phyloP scores from a whole-genome alignment of 2,329 filamentous ascomycete species.

The Fusarium sp. region DNA sequence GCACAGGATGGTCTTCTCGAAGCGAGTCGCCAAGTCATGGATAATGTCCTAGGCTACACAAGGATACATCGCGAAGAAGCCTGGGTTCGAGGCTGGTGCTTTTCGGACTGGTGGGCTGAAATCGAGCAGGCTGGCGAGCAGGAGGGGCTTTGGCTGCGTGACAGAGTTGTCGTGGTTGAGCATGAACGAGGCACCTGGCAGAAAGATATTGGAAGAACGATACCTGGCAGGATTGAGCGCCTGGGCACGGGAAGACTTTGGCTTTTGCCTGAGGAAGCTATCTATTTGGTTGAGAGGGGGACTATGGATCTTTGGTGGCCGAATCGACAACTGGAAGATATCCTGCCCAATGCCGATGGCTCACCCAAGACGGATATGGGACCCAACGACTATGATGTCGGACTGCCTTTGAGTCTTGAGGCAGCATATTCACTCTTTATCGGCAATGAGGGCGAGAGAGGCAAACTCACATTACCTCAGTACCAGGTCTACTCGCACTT shows the following conservation, averaged over 20 bases:
- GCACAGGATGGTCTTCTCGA: conserved; percentile 84
- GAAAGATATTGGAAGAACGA: conserved; percentile 79
- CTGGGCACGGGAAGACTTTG: conserved; percentile 75
- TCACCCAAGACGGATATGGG: conserved; percentile 42
- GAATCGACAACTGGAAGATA: conserved; percentile 62
- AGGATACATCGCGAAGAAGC: conserved; percentile 78
- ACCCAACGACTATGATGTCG: conserved; percentile 66
- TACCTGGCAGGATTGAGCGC: conserved; percentile 67
- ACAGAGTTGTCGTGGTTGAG: conserved; percentile 76
- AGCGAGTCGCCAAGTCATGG: conserved; percentile 87
- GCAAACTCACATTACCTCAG: conserved; percentile 77
- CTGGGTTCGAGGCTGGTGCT: conserved; percentile 79
- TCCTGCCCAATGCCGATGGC: conserved; percentile 57
- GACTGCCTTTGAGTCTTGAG: conserved; percentile 89
- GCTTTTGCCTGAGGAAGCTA: conserved; percentile 90
- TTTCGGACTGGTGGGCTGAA: conserved; percentile 69
- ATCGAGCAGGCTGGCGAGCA: conserved; percentile 43
- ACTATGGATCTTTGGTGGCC: conserved; percentile 91
- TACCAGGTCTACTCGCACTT: conserved; percentile 91
- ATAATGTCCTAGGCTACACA: conserved; percentile 84
- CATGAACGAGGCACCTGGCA: conserved; percentile 79
- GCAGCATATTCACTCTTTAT: conserved; percentile 89
- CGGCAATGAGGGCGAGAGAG: conserved; percentile 73
- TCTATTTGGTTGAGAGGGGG: conserved; percentile 90
- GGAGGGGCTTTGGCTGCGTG: conserved; percentile 53